Base-by-base conservation (phyloP, 1,284 basidiomycete species). In the Sphagnurus paluster region DNA sequence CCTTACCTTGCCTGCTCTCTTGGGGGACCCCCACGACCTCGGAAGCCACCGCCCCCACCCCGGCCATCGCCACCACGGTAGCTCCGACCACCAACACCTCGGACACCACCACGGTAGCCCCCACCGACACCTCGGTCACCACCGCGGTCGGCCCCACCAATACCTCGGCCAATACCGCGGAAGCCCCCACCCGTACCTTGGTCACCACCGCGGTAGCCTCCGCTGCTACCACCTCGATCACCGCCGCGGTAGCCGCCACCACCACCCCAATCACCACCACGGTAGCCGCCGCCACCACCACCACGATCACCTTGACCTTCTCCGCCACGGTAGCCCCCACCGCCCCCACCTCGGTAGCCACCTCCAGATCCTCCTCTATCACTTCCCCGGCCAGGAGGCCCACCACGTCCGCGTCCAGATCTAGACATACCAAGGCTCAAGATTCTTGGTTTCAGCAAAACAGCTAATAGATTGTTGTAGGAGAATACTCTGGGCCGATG, bases 1-100 rank as follows among this genome's bases (percentile, higher is more conserved):
- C 10, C 69, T 59, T 67, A 83, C 81, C 80, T 77, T 63, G 74
- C 77, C 42, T 63, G 69, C 47, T 71, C 75, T 48, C 71, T 45
- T 2, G 44, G 46, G 17, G 28, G 36, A 24, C 46, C 50, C 3
- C 46, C 39, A 4, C 42, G 43, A 29, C 39, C 47, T 33, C 61
- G 54, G 37, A 60, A 63, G 13, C 66, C 54, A 17, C 62, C 55
- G 35, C 60, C 49, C 17, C 40, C 30, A 32, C n/a, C n/a, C n/a
- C 30, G 30, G 17, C 30, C 30, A 8, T 16, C 30, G 13, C 17
- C 30, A 6, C 25, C 25, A 7, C 25, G 6, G 25, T 7, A 26
- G 11, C 25, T 11, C n/a, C 52, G 49, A 13, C 53, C 45, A 13
- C 52, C 53, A 23, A 57, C 56, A 24, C 55, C 58, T 26, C 42